Evolutionary conservation across 495 filamentous ascomycete genomes (phyloP), one percentile per base, ranked within the genome.

Genomic region (Hypoxylon trugodes): DNA sequence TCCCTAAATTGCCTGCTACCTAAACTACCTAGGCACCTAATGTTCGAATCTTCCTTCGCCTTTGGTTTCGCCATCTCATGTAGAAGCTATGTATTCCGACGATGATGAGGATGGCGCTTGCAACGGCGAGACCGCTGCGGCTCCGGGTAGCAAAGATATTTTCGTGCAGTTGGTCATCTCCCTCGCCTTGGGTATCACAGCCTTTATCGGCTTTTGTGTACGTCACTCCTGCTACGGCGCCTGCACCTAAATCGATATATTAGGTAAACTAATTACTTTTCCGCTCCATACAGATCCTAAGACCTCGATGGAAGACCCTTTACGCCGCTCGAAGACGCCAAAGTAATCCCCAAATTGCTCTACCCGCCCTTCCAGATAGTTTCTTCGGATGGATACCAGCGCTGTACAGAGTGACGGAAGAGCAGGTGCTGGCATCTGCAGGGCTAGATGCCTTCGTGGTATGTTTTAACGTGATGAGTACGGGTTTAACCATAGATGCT

Each of bases 391-490:
- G 96, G 96, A 95, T 98, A 26, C 88, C 91, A 1, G 85, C 87
- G 7, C 79, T 99, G n/a, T 95, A 94, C 80, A 81, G 77, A 46
- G 90, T 99, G 46, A 91, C 89, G 9, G 93, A 98, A 38, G 85
- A 96, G 69, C 87, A 98, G 73, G 86, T 98, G 16, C 80, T 99
- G 40, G 86, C 89, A 32, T 95, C 94, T 24, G 93, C 93, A 9
- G 96, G 96, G 0, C 80, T 99, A 40, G 96, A 99, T 78, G 96
- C 95, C 48, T 99, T 89, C 75, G 95, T 97, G 62, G 90, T 93
- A 75, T 72, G 89, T 83, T 28, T 8, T 28, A 8, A 47, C 24
- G 9, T 30, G 2, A 52, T 6, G 8, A 10, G 10, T 9, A 42
- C 9, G 1, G 25, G 2, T 3, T 12, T 38, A 26, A 61, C 66